Conservation (phyloP, 371 early-diverging fungal species). For the Blakeslea trispora region DNA sequence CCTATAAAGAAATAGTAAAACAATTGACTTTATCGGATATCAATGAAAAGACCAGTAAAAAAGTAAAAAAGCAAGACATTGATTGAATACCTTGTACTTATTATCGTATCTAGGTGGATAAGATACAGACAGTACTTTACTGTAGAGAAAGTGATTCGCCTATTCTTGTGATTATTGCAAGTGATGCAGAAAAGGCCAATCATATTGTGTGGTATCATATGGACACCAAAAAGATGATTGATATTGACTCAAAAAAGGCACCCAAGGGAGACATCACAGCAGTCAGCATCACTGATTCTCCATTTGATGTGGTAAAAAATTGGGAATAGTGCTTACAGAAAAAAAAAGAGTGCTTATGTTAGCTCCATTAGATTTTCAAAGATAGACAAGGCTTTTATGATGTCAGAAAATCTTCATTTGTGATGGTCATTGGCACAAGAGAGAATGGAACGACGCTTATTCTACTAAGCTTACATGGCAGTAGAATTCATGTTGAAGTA, state of each 20-base stretch:
- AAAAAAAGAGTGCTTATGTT: no score
- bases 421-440: background rate
- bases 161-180: constrained; percentile 6
- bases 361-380: constrained; percentile 13
- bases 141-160: constrained; percentile 7
- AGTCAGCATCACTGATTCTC: constrained; percentile 10
- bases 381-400: background rate
- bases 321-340: no score
- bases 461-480: background rate
- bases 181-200: constrained; percentile 2
- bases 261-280: constrained; percentile 5
- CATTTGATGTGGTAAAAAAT: constrained; percentile 17
- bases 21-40: background rate
- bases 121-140: background rate
- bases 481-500: background rate
- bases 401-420: background rate
- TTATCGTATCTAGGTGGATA: constrained; percentile 1
- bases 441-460: background rate
- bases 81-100: no score
- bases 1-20: background rate
- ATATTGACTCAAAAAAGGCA: background rate
- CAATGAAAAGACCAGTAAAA: background rate
- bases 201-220: constrained; percentile 12
- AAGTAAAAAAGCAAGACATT: constrained; percentile 2
- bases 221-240: background rate